Evolutionary conservation across 1,284 basidiomycete genomes (phyloP).

Genomic region (Ganoderma boninense): DNA sequence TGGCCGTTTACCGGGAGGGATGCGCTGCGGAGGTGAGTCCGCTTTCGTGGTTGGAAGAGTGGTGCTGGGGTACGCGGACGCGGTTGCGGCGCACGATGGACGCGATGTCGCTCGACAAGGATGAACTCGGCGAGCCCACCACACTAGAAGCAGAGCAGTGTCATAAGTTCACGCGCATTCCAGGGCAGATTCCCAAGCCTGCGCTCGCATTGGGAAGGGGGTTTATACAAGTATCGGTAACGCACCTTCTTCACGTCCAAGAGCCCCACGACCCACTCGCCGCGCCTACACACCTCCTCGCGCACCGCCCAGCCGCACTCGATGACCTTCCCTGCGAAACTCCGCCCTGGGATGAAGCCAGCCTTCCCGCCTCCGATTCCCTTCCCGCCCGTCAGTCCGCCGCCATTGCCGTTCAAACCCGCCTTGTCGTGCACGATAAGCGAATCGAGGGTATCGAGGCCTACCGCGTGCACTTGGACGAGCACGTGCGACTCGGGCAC

Average conservation of each 20-base stretch:
- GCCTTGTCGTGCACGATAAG: slow-evolving; percentile 62
- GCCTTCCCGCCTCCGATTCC: slow-evolving; percentile 47
- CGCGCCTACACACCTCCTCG: slow-evolving; percentile 67
- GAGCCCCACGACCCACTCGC: slow-evolving; percentile 87
- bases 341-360: slow-evolving; percentile 83
- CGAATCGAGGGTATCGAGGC: slow-evolving; percentile 77
- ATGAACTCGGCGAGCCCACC: slow-evolving; percentile 88
- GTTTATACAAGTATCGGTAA: slow-evolving; percentile 19
- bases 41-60: slow-evolving; percentile 36
- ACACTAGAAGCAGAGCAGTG: slow-evolving; percentile 54
- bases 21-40: slow-evolving; percentile 33
- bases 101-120: slow-evolving; percentile 78
- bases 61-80: slow-evolving; percentile 33
- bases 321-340: slow-evolving; percentile 82
- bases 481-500: slow-evolving; percentile 74
- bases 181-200: slow-evolving; percentile 2
- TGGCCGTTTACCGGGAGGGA: slow-evolving; percentile 28
- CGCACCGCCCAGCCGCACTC: slow-evolving; percentile 84
- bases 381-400: slow-evolving; percentile 27
- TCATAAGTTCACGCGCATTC: slow-evolving; percentile 13
- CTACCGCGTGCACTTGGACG: slow-evolving; percentile 88
- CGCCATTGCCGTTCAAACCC: slow-evolving; percentile 24
- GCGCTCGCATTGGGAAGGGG: slow-evolving; percentile 1
- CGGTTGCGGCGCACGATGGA: slow-evolving; percentile 76
- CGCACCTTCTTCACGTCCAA: slow-evolving; percentile 80